Evolutionary conservation across 2,329 filamentous ascomycete genomes (phyloP).

Genomic region (Thelonectria rubi): DNA sequence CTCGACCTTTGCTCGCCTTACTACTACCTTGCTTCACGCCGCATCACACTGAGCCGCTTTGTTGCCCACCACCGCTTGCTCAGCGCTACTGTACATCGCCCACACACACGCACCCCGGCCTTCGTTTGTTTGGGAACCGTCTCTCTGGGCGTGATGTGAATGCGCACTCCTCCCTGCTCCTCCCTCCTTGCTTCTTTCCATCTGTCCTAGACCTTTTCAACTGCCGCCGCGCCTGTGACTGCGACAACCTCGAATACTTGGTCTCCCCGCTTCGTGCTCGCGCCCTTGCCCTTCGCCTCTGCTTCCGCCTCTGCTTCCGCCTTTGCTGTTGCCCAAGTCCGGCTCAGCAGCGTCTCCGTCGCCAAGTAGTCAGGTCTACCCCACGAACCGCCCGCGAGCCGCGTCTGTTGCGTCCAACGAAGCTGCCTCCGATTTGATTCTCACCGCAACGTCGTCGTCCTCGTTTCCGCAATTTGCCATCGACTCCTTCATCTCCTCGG

Average conservation of each 20-base stretch:
- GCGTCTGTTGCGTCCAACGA: conserved; percentile 17
- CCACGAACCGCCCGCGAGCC: conserved; percentile 20
- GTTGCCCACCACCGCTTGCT: conserved; percentile 4
- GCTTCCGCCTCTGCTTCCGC: conserved; percentile 18
- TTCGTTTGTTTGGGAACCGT: conserved; percentile 13
- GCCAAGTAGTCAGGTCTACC: conserved; percentile 22
- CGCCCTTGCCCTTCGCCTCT: conserved; percentile 5
- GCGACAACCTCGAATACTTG: background rate
- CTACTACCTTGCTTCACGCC: background rate
- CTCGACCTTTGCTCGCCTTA: conserved; percentile 15
- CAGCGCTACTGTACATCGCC: background rate
- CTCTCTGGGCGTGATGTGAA: conserved; percentile 25
- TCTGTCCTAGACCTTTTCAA: conserved; percentile 1
- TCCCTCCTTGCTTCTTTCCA: conserved; percentile 1
- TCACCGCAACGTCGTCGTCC: background rate
- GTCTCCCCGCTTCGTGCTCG: conserved; percentile 3
- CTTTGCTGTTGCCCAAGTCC: conserved; percentile 2
- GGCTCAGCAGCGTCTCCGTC: conserved; percentile 16
- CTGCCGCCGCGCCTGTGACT: conserved; percentile 4
- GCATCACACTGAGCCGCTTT: conserved; percentile 1
- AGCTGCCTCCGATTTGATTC: conserved; percentile 7
- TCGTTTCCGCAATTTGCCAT: background rate
- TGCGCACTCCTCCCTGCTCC: conserved; percentile 18
- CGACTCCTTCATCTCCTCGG: background rate
- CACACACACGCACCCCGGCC: conserved; percentile 5